A percentile compares a stretch with the other conserved stretches of the same genome.
phyloP scores from a whole-genome alignment of 1,284 basidiomycete genomes.

The Tylopilus sp. region DNA sequence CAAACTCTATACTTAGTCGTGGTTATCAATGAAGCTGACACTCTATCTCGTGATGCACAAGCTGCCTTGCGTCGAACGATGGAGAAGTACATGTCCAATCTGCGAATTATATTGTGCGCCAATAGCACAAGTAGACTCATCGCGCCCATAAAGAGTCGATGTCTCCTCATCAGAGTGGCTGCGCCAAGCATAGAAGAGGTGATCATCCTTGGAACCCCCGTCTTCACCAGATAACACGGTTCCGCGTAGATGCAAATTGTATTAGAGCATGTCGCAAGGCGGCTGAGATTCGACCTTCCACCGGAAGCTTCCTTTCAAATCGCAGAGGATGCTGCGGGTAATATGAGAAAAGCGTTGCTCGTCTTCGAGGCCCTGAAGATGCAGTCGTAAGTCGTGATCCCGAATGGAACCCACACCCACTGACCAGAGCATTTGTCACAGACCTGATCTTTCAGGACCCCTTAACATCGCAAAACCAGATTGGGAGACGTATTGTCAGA shows the following conservation, averaged over 20 bases:
- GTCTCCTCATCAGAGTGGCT: conserved; percentile 90
- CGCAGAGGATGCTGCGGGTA: conserved; percentile 79
- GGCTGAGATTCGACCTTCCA: conserved; percentile 80
- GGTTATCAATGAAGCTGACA: conserved; percentile 97
- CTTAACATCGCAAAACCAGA: conserved; percentile 91
- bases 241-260: conserved; percentile 71
- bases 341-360: conserved; percentile 92
- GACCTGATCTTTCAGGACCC: conserved; percentile 71
- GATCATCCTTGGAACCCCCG: neutral
- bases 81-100: conserved; percentile 99
- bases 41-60: conserved; percentile 92
- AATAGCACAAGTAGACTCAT: conserved; percentile 96
- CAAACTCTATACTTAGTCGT: conserved; percentile 62
- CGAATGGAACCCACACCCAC: conserved; percentile 1
- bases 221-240: neutral
- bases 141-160: conserved; percentile 94
- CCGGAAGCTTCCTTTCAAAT: conserved; percentile 73
- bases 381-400: conserved; percentile 65
- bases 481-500: conserved; percentile 97
- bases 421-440: conserved; percentile 20
- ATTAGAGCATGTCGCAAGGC: conserved; percentile 77
- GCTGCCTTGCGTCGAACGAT: conserved; percentile 96
- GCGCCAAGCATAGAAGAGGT: conserved; percentile 83
- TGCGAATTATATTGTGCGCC: conserved; percentile 97
- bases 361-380: conserved; percentile 95